Evolutionary conservation across 441 rosid genomes (phyloP).

Genomic region (Monsonia emarginata): DNA sequence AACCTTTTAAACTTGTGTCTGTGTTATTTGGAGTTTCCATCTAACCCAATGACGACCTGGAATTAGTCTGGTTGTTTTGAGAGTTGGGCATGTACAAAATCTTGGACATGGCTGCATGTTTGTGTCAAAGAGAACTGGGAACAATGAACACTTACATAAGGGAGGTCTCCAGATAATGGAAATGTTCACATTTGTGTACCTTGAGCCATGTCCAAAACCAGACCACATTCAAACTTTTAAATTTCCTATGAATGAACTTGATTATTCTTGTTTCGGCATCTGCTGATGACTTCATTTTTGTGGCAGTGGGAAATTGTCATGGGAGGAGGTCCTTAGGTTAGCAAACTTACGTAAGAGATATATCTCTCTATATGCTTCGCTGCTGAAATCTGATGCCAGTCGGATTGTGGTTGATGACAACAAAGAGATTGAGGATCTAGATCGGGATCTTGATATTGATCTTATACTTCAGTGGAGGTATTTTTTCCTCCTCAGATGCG

Average conservation of each 20-base stretch:
- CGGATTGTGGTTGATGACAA: slow-evolving; percentile 58
- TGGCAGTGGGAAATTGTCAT: slow-evolving; percentile 90
- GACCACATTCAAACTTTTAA: not conserved
- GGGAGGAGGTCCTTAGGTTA: slow-evolving; percentile 82
- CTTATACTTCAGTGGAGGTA: slow-evolving; percentile 99
- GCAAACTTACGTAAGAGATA: slow-evolving; percentile 80
- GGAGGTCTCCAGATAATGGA: not conserved
- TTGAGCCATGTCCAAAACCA: not conserved
- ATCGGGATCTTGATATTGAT: slow-evolving; percentile 79
- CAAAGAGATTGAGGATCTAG: slow-evolving; percentile 74
- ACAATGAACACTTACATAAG: not conserved
- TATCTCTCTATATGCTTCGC: slow-evolving; percentile 72
- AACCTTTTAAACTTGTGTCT: not conserved
- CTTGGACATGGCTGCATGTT: not conserved
- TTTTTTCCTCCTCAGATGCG: slow-evolving; percentile 14
- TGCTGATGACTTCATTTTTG: slow-evolving; percentile 28
- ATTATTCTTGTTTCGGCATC: slow-evolving; percentile 18
- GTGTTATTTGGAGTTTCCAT: not conserved
- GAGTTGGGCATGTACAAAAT: not conserved
- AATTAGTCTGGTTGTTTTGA: not conserved
- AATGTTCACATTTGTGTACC: not conserved
- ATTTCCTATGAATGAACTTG: not conserved
- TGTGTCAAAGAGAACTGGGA: not conserved
- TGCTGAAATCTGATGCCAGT: slow-evolving; percentile 72
- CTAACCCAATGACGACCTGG: not conserved